Evolutionary conservation across 768 basidiomycete species (phyloP).

Genomic region (Leccinum fibrillosum): DNA sequence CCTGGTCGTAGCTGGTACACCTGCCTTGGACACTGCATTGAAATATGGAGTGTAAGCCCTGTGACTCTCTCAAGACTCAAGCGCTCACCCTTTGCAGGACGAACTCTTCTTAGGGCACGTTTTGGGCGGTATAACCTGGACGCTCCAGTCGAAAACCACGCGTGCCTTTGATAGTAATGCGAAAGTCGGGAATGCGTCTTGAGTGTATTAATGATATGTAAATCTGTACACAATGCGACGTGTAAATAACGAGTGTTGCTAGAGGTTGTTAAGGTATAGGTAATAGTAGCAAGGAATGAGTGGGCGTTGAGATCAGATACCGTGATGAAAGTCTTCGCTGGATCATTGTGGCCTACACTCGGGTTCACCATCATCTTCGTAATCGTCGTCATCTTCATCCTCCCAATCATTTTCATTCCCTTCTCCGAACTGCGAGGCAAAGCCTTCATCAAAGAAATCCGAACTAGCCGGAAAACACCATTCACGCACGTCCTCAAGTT

Average conservation of each 20-base stretch:
- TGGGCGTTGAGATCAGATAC: conserved; percentile 9
- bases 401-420: conserved; percentile 68
- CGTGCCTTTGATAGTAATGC: conserved; percentile 58
- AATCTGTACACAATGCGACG: conserved; percentile 27
- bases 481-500: conserved; percentile 81
- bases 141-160: conserved; percentile 67
- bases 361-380: conserved; percentile 45
- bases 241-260: conserved; percentile 27
- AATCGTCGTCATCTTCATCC: conserved; percentile 66
- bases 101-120: conserved; percentile 69
- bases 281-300: conserved; percentile 11
- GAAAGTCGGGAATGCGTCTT: conserved; percentile 50
- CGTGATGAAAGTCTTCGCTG: conserved; percentile 2
- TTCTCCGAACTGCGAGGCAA: conserved; percentile 68
- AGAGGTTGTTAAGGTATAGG: conserved; percentile 15
- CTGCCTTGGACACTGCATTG: conserved; percentile 71
- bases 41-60: conserved; percentile 67
- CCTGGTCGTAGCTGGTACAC: conserved; percentile 85
- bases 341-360: conserved; percentile 63
- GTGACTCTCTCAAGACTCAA: not conserved
- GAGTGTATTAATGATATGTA: conserved; percentile 23
- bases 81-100: conserved; percentile 42
- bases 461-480: conserved; percentile 70
- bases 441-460: conserved; percentile 75
- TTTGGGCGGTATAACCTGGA: conserved; percentile 73